A percentile compares a stretch with the other conserved stretches of the same genome.
phyloP scores from a whole-genome alignment of 2,329 filamentous ascomycete genomes.

The Myriosclerotinia scirpicola region DNA sequence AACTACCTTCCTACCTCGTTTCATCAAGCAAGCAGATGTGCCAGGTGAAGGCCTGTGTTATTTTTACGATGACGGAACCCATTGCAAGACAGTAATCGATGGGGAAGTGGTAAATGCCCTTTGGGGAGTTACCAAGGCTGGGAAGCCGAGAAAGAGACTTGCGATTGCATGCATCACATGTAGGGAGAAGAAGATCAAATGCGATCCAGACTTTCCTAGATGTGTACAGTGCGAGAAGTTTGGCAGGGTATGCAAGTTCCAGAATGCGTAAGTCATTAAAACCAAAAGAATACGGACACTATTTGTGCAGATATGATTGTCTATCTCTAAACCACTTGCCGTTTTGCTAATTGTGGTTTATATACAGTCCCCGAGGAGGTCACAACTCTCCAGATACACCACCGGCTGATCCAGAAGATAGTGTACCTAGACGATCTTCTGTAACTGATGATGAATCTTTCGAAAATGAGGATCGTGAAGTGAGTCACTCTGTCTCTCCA shows the following conservation, averaged over 20 bases:
- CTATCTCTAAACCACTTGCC: not conserved
- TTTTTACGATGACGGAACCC: conserved; percentile 81
- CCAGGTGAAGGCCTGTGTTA: conserved; percentile 80
- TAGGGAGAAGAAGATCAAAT: conserved; percentile 97
- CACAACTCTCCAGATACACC: conserved; percentile 41
- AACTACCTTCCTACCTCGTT: conserved; percentile 65
- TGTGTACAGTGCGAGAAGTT: conserved; percentile 94
- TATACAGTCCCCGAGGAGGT: conserved; percentile 40
- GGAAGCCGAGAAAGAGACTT: conserved; percentile 86
- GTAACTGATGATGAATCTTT: conserved; percentile 37
- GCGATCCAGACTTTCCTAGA: conserved; percentile 82
- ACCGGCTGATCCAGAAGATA: conserved; percentile 39
- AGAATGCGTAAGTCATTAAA: conserved; percentile 69
- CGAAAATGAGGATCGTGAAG: conserved; percentile 35
- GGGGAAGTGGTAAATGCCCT: conserved; percentile 85
- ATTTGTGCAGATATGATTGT: not conserved
- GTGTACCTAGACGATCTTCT: conserved; percentile 36
- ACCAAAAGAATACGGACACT: not conserved
- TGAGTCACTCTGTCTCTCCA: conserved; percentile 36
- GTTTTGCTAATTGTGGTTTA: conserved; percentile 42
- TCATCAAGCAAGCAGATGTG: conserved; percentile 63
- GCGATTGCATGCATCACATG: conserved; percentile 93
- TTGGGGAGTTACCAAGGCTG: conserved; percentile 92
- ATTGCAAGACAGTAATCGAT: conserved; percentile 80
- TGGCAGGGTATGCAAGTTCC: conserved; percentile 79